phyloP scores from a whole-genome alignment of 1,284 basidiomycete species.

The Phlebopus sp. region DNA sequence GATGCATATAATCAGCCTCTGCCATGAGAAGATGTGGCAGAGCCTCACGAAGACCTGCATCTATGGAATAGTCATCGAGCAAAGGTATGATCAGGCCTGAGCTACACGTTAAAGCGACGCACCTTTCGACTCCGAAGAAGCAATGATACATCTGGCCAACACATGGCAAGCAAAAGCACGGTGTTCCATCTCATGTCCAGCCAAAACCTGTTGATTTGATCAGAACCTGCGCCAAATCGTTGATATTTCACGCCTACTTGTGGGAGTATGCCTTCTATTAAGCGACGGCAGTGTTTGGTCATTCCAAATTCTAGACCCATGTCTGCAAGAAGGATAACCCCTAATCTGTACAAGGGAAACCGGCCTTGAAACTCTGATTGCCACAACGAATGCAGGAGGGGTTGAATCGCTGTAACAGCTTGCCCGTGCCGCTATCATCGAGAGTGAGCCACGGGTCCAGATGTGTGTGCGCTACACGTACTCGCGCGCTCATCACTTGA shows the following conservation, averaged over 20 bases:
- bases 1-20: conserved; percentile 55
- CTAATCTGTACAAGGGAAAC: conserved; percentile 62
- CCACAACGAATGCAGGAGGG: conserved; percentile 70
- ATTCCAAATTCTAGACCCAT: conserved; percentile 73
- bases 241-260: conserved; percentile 46
- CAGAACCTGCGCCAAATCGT: not conserved
- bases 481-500: conserved; percentile 61
- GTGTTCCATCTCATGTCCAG: conserved; percentile 68
- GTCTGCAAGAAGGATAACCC: conserved; percentile 69
- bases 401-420: conserved; percentile 57
- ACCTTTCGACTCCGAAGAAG: conserved; percentile 37
- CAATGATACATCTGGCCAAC: conserved; percentile 69
- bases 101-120: conserved; percentile 2
- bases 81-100: not conserved
- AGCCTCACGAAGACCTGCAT: conserved; percentile 50
- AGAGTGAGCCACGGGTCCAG: conserved; percentile 5
- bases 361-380: conserved; percentile 74
- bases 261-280: conserved; percentile 75
- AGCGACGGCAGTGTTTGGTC: conserved; percentile 56
- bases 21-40: conserved; percentile 59
- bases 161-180: conserved; percentile 72
- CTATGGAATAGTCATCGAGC: conserved; percentile 4
- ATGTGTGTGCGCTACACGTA: conserved; percentile 31
- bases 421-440: conserved; percentile 49
- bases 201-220: conserved; percentile 50